Conservation (phyloP, 805 yeast species). For the Zygosaccharomyces bisporus region DNA sequence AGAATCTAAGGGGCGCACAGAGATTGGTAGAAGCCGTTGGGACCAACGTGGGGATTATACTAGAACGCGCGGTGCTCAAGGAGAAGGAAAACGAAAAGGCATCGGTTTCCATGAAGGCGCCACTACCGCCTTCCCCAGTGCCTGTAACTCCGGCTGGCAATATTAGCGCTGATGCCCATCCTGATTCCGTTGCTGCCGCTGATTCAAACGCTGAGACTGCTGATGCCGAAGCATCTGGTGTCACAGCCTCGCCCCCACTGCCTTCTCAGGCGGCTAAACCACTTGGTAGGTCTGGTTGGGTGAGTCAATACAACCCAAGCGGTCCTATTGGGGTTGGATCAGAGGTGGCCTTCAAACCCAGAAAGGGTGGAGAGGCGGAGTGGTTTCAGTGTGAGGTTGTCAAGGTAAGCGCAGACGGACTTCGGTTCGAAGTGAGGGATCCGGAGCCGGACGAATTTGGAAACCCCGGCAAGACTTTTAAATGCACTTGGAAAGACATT, state of each 20-base stretch:
- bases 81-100: conserved; percentile 2
- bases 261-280: conserved; percentile 3
- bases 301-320: conserved; percentile 55
- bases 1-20: conserved; percentile 53
- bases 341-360: conserved; percentile 83
- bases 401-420: conserved; percentile 69
- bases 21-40: conserved; percentile 41
- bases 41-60: conserved; percentile 46
- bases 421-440: conserved; percentile 83
- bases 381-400: conserved; percentile 96
- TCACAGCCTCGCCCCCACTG: conserved; percentile 13
- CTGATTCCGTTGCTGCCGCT: conserved; percentile 1
- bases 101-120: neutral
- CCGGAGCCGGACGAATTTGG: conserved; percentile 96
- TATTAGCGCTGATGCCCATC: conserved; percentile 1
- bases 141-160: neutral
- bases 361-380: conserved; percentile 69
- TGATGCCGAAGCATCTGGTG: neutral
- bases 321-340: conserved; percentile 62
- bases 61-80: conserved; percentile 22
- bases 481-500: conserved; percentile 77
- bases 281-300: conserved; percentile 45
- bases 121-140: neutral
- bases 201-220: neutral
- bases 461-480: conserved; percentile 81